A percentile compares a stretch with the other conserved stretches of the same genome.
Evolutionary conservation across 176 grass and related monocot species (phyloP).

Genomic region (Saccharum officinarum): DNA sequence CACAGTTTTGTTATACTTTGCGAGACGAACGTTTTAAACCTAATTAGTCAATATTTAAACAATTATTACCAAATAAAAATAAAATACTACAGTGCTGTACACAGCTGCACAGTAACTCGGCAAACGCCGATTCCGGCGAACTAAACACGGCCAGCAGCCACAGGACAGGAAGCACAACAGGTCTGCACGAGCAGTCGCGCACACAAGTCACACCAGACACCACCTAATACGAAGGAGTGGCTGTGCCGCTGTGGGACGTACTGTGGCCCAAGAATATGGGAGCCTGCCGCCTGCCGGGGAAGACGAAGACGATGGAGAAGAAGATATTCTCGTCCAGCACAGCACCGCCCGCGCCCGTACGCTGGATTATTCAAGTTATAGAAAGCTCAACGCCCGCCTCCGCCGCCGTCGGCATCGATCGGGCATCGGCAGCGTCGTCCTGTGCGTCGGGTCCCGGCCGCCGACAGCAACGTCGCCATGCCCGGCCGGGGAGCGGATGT

Average conservation of each 20-base stretch:
- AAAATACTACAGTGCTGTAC: too few species aligned
- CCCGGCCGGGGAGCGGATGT: slow-evolving; percentile 8
- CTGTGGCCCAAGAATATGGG: not conserved
- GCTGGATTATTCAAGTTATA: not conserved
- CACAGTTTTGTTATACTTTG: too few species aligned
- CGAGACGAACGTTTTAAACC: too few species aligned
- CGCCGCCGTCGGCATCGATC: not conserved
- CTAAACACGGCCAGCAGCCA: not conserved
- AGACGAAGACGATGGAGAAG: not conserved
- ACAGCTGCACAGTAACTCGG: too few species aligned
- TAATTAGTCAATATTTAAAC: too few species aligned
- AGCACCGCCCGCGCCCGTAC: not conserved
- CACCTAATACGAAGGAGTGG: not conserved
- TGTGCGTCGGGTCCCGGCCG: not conserved
- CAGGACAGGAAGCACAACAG: not conserved
- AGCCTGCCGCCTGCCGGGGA: not conserved
- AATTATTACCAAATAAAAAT: too few species aligned
- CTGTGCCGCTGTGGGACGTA: not conserved
- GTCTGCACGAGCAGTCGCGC: not conserved
- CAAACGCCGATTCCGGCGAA: too few species aligned
- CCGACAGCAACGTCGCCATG: slow-evolving; percentile 28
- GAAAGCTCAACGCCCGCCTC: not conserved
- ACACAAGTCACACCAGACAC: not conserved
- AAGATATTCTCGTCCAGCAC: slow-evolving; percentile 10
- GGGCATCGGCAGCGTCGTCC: slow-evolving; percentile 2